phyloP scores from a whole-genome alignment of 2,329 filamentous ascomycete species.

The Ascochyta viciae-villosae region DNA sequence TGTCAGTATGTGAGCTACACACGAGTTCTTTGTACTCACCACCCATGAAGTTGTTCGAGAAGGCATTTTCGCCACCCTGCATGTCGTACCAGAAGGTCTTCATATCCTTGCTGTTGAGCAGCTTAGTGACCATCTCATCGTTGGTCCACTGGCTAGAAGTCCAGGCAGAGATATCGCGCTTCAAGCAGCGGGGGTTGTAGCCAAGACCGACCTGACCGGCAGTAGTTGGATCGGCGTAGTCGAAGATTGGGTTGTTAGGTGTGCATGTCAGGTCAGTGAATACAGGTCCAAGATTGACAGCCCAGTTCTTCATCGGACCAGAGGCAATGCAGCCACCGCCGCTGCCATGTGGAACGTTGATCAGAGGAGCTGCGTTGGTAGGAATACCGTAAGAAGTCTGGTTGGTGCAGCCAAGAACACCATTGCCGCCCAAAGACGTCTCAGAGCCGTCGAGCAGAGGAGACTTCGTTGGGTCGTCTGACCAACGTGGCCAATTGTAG shows the following conservation, averaged over 20 bases:
- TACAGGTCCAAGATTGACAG: conserved; percentile 58
- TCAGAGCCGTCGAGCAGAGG: conserved; percentile 63
- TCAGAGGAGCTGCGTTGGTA: conserved; percentile 24
- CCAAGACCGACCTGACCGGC: conserved; percentile 27
- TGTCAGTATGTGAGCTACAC: no score
- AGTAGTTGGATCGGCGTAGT: conserved; percentile 35
- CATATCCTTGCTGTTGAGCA: conserved; percentile 39
- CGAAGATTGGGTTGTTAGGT: conserved; percentile 32
- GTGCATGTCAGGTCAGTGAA: conserved; percentile 43
- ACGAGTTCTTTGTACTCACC: no score
- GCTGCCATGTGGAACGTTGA: conserved; percentile 56
- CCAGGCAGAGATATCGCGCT: conserved; percentile 45
- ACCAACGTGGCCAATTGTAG: conserved; percentile 41
- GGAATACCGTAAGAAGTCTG: conserved; percentile 37
- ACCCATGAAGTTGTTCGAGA: conserved; percentile 41
- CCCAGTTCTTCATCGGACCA: conserved; percentile 59
- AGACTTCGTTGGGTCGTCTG: conserved; percentile 48
- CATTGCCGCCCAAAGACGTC: conserved; percentile 56
- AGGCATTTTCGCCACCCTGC: conserved; percentile 43
- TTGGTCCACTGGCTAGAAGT: conserved; percentile 36
- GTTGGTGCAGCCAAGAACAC: conserved; percentile 39
- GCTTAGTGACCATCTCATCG: conserved; percentile 34
- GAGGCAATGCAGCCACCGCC: conserved; percentile 62
- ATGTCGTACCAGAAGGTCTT: conserved; percentile 50
- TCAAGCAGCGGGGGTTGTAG: conserved; percentile 46